A percentile compares a stretch with the other conserved stretches of the same genome.
Conservation (phyloP, 2,329 filamentous ascomycete genomes). For the Penicillium sp. region DNA sequence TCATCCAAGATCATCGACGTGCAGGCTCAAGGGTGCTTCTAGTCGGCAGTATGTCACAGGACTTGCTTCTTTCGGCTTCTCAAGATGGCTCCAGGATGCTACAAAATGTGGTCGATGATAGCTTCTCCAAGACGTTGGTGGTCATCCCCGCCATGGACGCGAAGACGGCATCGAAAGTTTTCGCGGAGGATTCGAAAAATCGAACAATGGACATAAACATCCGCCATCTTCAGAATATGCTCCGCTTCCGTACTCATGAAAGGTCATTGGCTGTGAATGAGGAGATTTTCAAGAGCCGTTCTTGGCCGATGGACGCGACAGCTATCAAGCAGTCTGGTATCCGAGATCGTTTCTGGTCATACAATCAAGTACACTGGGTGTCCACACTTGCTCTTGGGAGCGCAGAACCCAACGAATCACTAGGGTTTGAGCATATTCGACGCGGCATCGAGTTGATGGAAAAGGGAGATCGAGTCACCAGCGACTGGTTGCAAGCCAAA, state of each 20-base stretch:
- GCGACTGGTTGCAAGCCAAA: slow-evolving; percentile 33
- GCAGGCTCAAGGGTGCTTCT: slow-evolving; percentile 68
- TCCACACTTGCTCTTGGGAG: slow-evolving; percentile 50
- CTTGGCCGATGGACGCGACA: slow-evolving; percentile 27
- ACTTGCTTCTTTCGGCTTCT: slow-evolving; percentile 40
- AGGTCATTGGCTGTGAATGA: slow-evolving; percentile 27
- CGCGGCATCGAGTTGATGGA: slow-evolving; percentile 37
- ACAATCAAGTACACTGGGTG: slow-evolving; percentile 57
- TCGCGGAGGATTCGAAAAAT: slow-evolving; percentile 45
- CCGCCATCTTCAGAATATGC: slow-evolving; percentile 59
- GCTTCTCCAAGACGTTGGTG: slow-evolving; percentile 49
- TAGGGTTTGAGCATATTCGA: slow-evolving; percentile 36
- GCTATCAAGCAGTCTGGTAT: slow-evolving; percentile 36
- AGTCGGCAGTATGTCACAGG: slow-evolving; percentile 65
- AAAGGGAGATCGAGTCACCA: slow-evolving; percentile 35
- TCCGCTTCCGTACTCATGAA: slow-evolving; percentile 39
- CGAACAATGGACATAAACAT: slow-evolving; percentile 55
- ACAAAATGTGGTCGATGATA: slow-evolving; percentile 42
- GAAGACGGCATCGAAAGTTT: slow-evolving; percentile 34
- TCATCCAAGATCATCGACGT: slow-evolving; percentile 66
- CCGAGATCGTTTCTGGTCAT: slow-evolving; percentile 52
- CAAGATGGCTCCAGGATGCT: slow-evolving; percentile 42
- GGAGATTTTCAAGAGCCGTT: slow-evolving; percentile 25
- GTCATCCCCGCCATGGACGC: slow-evolving; percentile 46
- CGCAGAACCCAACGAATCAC: slow-evolving; percentile 35